A percentile compares a stretch with the other conserved stretches of the same genome.
phyloP scores from a whole-genome alignment of 2,329 filamentous ascomycete genomes.

The Aspergillus flavus region DNA sequence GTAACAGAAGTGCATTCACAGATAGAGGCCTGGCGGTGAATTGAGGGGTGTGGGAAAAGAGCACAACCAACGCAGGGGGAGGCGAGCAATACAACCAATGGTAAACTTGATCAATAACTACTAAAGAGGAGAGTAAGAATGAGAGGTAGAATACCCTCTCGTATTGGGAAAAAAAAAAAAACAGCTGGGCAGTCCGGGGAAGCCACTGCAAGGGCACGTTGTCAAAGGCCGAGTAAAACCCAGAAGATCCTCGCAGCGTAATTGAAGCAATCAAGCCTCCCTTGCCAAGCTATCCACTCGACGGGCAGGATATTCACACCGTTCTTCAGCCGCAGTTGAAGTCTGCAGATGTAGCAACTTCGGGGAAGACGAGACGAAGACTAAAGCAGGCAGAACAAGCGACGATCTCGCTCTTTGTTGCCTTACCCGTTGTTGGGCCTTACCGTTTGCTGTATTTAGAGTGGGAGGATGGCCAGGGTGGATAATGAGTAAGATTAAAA shows the following conservation, averaged over 20 bases:
- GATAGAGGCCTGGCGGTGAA: conserved; percentile 20
- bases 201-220: conserved; percentile 1
- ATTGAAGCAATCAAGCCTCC: background rate
- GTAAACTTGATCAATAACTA: background rate
- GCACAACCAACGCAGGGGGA: conserved; percentile 19
- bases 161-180: background rate
- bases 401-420: conserved; percentile 5
- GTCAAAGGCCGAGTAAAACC: conserved; percentile 1
- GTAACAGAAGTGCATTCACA: conserved; percentile 2
- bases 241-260: background rate
- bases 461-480: background rate
- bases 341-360: background rate
- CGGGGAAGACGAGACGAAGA: background rate
- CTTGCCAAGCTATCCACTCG: background rate
- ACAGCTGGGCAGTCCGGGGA: background rate
- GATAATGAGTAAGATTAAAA: background rate
- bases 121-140: background rate
- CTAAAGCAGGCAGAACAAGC: conserved; percentile 1
- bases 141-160: conserved; percentile 1
- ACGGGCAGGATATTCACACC: background rate
- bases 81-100: conserved; percentile 2
- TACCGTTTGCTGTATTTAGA: background rate
- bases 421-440: background rate
- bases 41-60: conserved; percentile 11
- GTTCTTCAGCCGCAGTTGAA: background rate